These are phyloP conservation scores for Globisporangium canariense DNA, from an alignment of 352 stramenopile species.

Conservation along the genomic window DNA sequence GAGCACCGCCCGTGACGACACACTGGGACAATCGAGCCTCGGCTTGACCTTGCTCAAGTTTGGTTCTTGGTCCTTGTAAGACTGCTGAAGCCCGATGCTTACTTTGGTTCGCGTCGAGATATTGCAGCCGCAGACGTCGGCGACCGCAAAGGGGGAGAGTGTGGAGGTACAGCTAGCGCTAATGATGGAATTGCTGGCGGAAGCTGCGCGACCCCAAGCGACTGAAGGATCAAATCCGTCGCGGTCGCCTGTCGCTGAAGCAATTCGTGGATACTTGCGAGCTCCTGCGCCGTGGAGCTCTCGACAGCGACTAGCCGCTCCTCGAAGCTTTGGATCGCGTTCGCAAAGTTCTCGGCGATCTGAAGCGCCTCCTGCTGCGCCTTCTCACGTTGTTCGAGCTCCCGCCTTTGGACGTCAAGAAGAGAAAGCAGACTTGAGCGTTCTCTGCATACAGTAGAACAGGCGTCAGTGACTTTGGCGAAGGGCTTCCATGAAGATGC, in stretches of 20 bases:
- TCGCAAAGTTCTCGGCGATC: constrained; percentile 54
- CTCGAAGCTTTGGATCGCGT: constrained; percentile 52
- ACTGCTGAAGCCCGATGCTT: not conserved
- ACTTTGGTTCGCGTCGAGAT: constrained; percentile 5
- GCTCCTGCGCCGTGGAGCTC: constrained; percentile 32
- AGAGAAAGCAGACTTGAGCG: constrained; percentile 48
- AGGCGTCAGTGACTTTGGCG: no score
- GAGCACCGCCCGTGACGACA: no score
- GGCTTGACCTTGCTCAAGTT: no score
- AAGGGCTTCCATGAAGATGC: no score
- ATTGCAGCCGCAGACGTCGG: not conserved
- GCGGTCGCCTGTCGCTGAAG: constrained; percentile 37
- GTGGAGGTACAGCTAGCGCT: not conserved
- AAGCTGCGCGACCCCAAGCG: constrained; percentile 34
- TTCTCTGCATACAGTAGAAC: constrained; percentile 30
- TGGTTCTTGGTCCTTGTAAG: no score
- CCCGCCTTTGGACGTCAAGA: constrained; percentile 57
- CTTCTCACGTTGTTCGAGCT: constrained; percentile 50
- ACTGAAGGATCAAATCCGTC: constrained; percentile 52
- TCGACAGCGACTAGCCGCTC: constrained; percentile 52
- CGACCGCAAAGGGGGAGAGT: not conserved
- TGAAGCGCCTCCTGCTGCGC: constrained; percentile 50
- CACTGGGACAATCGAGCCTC: no score
- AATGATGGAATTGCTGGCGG: not conserved
- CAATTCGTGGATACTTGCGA: constrained; percentile 41